Evolutionary conservation across 805 yeast genomes (phyloP), one percentile per base, ranked within the genome.

Genomic region (Candida chilensis): DNA sequence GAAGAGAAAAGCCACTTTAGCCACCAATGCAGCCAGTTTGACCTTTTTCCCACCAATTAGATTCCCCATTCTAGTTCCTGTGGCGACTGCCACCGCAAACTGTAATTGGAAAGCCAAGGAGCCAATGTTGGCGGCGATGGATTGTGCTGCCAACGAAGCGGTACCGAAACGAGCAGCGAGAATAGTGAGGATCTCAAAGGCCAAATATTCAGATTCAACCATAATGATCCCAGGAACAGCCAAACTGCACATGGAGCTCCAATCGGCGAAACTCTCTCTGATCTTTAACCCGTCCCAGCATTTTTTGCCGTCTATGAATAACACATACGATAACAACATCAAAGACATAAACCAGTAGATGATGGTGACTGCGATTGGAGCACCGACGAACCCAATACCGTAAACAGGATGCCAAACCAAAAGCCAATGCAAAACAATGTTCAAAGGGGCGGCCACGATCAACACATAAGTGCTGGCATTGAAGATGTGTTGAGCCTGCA

Each of bases 401-500:
- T 56, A 49, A 3, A 39, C 38, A 8, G 66, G 59, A 36, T 60
- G 55, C 64, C 67, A 63, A 11, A 73, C 75, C 27, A 72, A 50
- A 15, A 64, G 30, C 55, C 68, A 71, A 46, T 70, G 72, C 34
- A 71, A 50, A 13, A 60, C 17, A 15, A 57, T 47, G 38, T 67
- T 69, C 20, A 72, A 24, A 1, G 79, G 79, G 1, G 73, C 66
- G 4, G 65, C 57, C 9, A 69, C 31, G 17, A 63, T 45, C 28
- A 74, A 51, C n/a, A 70, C 58, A 34, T 65, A 64, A 8, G 74
- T 68, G 10, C 74, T 71, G n/a, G 78, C 77, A 28, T 64, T 52
- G 52, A 67, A 73, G 20, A 72, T 55, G 28, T 68, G 69, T 41
- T 74, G 80, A 2, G 76, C 74, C 43, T 72, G 79, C 35, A 74